Evolutionary conservation across 2,329 filamentous ascomycete genomes (phyloP).

Genomic region (Catunica adiposa): DNA sequence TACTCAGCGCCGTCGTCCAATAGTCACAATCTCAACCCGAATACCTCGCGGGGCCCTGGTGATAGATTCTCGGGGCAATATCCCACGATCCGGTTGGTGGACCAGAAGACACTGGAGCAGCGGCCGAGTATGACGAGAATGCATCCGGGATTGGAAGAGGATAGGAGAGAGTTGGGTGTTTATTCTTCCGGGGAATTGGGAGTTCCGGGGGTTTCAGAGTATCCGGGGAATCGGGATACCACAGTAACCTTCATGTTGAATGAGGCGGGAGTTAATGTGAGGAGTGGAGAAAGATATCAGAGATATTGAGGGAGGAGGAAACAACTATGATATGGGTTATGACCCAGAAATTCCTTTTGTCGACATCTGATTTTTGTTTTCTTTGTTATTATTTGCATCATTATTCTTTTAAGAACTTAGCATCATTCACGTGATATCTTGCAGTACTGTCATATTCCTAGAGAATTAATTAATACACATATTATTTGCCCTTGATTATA

Average conservation of each 20-base stretch:
- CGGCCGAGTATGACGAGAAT: slow-evolving; percentile 21
- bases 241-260: slow-evolving; percentile 40
- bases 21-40: not conserved
- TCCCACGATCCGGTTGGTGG: slow-evolving; percentile 12
- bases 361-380: not conserved
- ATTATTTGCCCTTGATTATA: too few relatives aligned
- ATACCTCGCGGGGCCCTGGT: not conserved
- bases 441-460: too few relatives aligned
- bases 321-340: too few relatives aligned
- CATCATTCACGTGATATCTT: too few relatives aligned
- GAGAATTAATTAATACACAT: too few relatives aligned
- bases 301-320: too few relatives aligned
- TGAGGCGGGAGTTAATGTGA: slow-evolving; percentile 24
- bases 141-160: slow-evolving; percentile 15
- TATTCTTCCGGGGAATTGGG: not conserved
- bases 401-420: not conserved
- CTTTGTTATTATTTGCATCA: not conserved
- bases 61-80: slow-evolving; percentile 1
- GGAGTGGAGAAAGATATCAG: not conserved
- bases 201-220: not conserved
- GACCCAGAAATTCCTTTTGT: too few relatives aligned
- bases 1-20: not conserved
- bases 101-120: slow-evolving; percentile 15
- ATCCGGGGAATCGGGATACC: slow-evolving; percentile 22
- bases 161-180: too few relatives aligned